These are phyloP conservation scores for Hypoxylon fuscum DNA, from an alignment of 495 filamentous ascomycete species.

Conservation along the genomic window DNA sequence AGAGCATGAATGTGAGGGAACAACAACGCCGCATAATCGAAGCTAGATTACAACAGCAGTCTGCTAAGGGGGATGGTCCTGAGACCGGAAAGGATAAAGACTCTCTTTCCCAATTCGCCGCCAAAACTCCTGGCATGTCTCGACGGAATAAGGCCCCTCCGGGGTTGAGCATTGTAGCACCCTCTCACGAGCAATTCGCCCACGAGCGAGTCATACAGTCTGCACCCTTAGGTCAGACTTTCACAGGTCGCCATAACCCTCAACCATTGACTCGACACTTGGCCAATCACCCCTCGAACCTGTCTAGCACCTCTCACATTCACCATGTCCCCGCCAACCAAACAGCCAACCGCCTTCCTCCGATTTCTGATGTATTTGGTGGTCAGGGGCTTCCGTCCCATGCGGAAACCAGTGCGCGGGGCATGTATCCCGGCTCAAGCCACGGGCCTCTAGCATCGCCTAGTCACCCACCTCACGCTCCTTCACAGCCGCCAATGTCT, in stretches of 20 bases:
- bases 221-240: slow-evolving; percentile 92
- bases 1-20: slow-evolving; percentile 91
- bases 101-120: slow-evolving; percentile 62
- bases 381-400: slow-evolving; percentile 80
- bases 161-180: slow-evolving; percentile 93
- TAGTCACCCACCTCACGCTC: slow-evolving; percentile 59
- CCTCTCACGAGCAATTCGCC: slow-evolving; percentile 93
- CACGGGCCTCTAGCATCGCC: slow-evolving; percentile 85
- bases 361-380: slow-evolving; percentile 89
- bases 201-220: slow-evolving; percentile 97
- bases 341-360: slow-evolving; percentile 91
- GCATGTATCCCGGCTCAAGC: slow-evolving; percentile 62
- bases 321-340: slow-evolving; percentile 89
- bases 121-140: slow-evolving; percentile 71
- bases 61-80: slow-evolving; percentile 77
- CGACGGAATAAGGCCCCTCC: slow-evolving; percentile 83
- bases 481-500: slow-evolving; percentile 51
- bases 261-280: slow-evolving; percentile 84
- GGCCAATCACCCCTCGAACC: slow-evolving; percentile 83
- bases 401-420: slow-evolving; percentile 47
- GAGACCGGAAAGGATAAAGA: slow-evolving; percentile 59
- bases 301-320: slow-evolving; percentile 88
- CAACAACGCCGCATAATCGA: slow-evolving; percentile 96
- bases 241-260: slow-evolving; percentile 87
- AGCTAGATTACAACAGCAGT: slow-evolving; percentile 84